Evolutionary conservation across 352 stramenopile genomes (phyloP).

Genomic region (Globisporangium abappressorium): DNA sequence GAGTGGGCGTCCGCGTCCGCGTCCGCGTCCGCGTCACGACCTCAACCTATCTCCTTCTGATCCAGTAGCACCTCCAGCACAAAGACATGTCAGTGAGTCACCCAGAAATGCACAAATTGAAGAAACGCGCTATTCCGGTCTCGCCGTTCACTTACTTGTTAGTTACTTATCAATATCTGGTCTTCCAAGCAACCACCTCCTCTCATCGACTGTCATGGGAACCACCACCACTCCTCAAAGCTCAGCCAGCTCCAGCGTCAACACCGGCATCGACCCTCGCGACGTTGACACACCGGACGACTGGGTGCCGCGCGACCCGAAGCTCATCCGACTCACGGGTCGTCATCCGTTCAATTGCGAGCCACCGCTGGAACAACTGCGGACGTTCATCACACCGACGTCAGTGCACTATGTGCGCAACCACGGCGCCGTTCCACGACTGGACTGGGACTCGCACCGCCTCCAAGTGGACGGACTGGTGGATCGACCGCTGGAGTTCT

Average conservation of each 20-base stretch:
- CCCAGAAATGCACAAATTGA: background rate
- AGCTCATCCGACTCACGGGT: constrained; percentile 89
- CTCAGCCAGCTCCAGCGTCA: background rate
- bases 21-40: background rate
- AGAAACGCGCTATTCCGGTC: background rate
- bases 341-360: constrained; percentile 95
- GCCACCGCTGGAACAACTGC: constrained; percentile 74
- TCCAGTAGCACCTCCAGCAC: background rate
- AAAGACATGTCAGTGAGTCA: background rate
- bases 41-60: background rate
- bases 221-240: background rate
- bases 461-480: constrained; percentile 69
- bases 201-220: background rate
- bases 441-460: constrained; percentile 74
- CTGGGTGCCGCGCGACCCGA: constrained; percentile 83
- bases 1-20: background rate
- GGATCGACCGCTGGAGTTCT: constrained; percentile 40
- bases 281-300: constrained; percentile 78
- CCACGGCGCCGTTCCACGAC: constrained; percentile 84
- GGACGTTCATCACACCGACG: constrained; percentile 89
- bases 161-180: constrained; percentile 29
- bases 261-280: constrained; percentile 27
- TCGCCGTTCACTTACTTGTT: background rate
- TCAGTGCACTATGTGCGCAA: constrained; percentile 94
- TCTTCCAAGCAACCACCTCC: constrained; percentile 31